Evolutionary conservation across 805 yeast species (phyloP), one percentile per base, ranked within the genome.

Genomic region (Candida hispaniensis): DNA sequence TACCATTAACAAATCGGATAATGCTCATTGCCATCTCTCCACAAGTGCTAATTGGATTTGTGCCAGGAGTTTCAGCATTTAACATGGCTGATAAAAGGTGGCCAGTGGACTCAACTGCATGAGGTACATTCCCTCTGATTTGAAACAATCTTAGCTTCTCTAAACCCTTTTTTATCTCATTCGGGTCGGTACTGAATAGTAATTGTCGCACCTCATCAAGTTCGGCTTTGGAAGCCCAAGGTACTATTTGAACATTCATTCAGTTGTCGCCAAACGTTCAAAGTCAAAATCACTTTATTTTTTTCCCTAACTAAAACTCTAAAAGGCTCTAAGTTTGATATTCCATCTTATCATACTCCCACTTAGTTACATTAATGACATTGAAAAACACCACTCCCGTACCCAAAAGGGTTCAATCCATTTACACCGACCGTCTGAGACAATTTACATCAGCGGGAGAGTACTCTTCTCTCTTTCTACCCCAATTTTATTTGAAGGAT

Each of bases 401-500:
- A 25, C 75, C 80, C 47, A 79, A 79, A 50, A 83, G 85, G 43
- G 71, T 82, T 26, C 85, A 80, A 50, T 65, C 70, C 23, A 67
- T 83, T 39, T 83, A 76, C 51, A 77, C 73, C 44, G 67, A 71
- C 48, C 65, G 94, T 28, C 60, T 85, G 42, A 66, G 83, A 26
- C 93, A 79, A 47, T 83, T 83, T 63, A 71, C 71, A 27, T 77
- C 72, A 46, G 75, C 73, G n/a, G 96, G 97, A 18, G 75, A 75
- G 44, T 88, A 79, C 60, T 54, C 57, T 23, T 61, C 67, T 32
- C 60, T 85, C 47, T 83, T 82, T 55, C 61, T 88, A 21, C 93
- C 96, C 8, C 76, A 75, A 47, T 83, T 80, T 52, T 81, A 80
- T 51, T 85, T 78, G 49, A 50, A 44, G 20, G 67, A 69, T 1